Evolutionary conservation across 164 flowering plant species (phyloP).

Genomic region (Macadamia integrifolia): DNA sequence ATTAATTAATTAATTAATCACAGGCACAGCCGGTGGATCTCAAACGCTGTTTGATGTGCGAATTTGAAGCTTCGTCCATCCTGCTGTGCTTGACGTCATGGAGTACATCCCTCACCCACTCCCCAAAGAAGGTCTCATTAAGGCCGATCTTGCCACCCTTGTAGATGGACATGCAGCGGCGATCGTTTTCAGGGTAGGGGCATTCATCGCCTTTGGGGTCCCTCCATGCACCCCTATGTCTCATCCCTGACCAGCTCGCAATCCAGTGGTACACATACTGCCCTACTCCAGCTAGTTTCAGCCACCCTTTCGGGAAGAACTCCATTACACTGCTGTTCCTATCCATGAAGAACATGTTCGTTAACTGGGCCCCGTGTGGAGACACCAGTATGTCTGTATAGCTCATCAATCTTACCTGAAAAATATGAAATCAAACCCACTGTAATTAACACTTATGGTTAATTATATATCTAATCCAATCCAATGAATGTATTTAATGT

Average conservation of each 20-base stretch:
- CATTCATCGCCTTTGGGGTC: constrained; percentile 49
- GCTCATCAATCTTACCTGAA: constrained; percentile 65
- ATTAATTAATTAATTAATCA: neutral
- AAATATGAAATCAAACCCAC: constrained; percentile 12
- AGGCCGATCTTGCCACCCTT: constrained; percentile 49
- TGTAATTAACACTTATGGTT: neutral
- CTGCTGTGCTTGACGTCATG: constrained; percentile 37
- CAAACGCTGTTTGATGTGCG: too few relatives aligned
- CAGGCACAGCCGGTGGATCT: neutral
- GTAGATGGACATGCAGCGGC: constrained; percentile 49
- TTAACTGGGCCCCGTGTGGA: constrained; percentile 72
- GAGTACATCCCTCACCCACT: constrained; percentile 55
- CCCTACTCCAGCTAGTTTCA: constrained; percentile 63
- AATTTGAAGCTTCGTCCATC: constrained; percentile 18
- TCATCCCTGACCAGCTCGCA: constrained; percentile 61
- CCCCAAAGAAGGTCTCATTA: constrained; percentile 45
- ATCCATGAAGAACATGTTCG: constrained; percentile 73
- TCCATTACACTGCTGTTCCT: constrained; percentile 70
- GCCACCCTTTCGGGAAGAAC: constrained; percentile 83
- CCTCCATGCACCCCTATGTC: constrained; percentile 69
- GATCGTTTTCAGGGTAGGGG: constrained; percentile 43
- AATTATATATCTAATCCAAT: too few relatives aligned
- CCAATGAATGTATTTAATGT: too few relatives aligned
- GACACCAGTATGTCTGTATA: constrained; percentile 40
- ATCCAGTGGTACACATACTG: constrained; percentile 62